A percentile compares a stretch with the other conserved stretches of the same genome.
These are phyloP conservation scores for Trichoderma koningiopsis DNA, from an alignment of 2,329 filamentous ascomycete species.

Conservation along the genomic window DNA sequence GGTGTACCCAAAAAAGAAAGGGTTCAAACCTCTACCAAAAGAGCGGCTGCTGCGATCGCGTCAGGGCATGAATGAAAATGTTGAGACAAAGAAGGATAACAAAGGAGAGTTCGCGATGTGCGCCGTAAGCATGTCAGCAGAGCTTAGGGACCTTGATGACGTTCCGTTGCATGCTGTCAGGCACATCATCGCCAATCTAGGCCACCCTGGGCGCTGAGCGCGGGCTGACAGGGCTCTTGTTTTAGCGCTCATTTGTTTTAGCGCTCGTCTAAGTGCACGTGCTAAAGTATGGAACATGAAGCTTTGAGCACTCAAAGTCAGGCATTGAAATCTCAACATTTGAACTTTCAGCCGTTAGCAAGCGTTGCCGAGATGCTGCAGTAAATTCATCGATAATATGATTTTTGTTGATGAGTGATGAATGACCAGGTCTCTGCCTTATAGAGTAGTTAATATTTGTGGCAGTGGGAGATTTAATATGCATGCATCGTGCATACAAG, in stretches of 20 bases:
- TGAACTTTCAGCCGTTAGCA: neutral
- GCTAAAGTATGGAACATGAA: neutral
- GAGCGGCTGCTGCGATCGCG: neutral
- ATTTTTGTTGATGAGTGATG: neutral
- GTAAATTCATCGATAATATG: neutral
- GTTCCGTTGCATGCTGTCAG: neutral
- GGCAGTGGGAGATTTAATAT: no score
- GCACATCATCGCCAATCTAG: neutral
- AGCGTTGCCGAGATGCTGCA: neutral
- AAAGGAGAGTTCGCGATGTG: neutral
- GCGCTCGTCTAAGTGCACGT: slow-evolving; percentile 1
- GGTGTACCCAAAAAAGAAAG: neutral
- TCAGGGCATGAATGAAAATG: neutral
- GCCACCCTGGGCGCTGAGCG: neutral
- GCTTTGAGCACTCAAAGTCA: neutral
- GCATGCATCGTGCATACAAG: no score
- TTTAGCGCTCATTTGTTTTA: slow-evolving; percentile 6
- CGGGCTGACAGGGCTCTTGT: slow-evolving; percentile 2
- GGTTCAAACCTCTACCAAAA: neutral
- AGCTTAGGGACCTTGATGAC: slow-evolving; percentile 16
- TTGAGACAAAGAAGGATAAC: neutral
- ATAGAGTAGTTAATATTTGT: neutral
- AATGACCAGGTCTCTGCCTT: neutral
- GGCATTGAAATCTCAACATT: neutral
- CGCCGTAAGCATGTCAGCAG: slow-evolving; percentile 4